Percentiles rank a stretch among this genome's conserved stretches.
Evolutionary conservation across 139 green algal species (phyloP).

Genomic region (Tetraselmis striata): DNA sequence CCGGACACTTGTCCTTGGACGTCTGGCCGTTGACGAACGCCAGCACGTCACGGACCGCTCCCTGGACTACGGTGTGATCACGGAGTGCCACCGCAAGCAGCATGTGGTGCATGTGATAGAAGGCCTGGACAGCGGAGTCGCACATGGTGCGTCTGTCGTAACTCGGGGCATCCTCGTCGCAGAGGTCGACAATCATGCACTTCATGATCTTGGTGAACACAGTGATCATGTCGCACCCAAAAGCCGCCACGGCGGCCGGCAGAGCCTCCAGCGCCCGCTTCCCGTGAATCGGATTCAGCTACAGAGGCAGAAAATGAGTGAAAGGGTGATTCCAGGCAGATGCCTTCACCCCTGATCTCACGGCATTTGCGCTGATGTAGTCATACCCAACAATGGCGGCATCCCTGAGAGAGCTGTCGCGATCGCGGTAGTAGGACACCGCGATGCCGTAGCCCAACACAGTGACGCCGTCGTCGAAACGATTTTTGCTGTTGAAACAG

Average conservation of each 20-base stretch:
- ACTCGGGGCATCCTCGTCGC: no score
- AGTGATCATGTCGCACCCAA: neutral
- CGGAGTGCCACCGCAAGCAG: conserved; percentile 12
- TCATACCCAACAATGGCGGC: no score
- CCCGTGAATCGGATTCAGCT: conserved; percentile 17
- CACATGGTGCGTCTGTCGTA: conserved; percentile 5
- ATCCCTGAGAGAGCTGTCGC: no score
- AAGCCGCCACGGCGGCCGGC: neutral
- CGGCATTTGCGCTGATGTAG: no score
- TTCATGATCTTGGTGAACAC: conserved; percentile 24
- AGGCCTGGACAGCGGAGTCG: conserved; percentile 18
- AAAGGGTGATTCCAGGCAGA: conserved; percentile 29
- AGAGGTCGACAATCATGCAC: conserved; percentile 27
- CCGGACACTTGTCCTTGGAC: conserved; percentile 22
- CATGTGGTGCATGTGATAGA: conserved; percentile 30
- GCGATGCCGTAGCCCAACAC: conserved; percentile 17
- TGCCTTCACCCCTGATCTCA: no score
- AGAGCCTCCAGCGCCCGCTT: conserved; percentile 3
- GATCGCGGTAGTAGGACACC: no score
- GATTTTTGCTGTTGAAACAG: no score
- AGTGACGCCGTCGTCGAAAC: no score
- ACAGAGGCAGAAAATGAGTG: conserved; percentile 25
- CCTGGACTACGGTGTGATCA: neutral
- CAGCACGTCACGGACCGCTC: neutral
- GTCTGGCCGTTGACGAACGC: neutral